These are phyloP conservation scores for Chalciporus pseudorubinellus DNA, from an alignment of 768 basidiomycete genomes.

Conservation along the genomic window DNA sequence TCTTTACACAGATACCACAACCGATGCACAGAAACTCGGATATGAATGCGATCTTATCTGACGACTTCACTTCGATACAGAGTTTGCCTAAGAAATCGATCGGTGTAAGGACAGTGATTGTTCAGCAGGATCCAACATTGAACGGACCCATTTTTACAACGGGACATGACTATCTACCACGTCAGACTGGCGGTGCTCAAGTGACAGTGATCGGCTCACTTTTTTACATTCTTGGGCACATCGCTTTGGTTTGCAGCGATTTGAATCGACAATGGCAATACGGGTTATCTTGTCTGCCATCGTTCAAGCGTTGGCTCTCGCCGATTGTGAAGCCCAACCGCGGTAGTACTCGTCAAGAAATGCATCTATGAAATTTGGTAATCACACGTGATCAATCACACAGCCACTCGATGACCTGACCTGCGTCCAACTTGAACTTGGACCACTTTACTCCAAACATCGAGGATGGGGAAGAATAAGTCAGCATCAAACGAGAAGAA, in stretches of 20 bases:
- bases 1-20: slow-evolving; percentile 99
- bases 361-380: background rate
- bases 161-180: slow-evolving; percentile 71
- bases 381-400: background rate
- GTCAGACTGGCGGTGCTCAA: slow-evolving; percentile 8
- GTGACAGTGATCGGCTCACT: slow-evolving; percentile 37
- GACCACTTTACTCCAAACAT: background rate
- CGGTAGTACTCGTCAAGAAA: background rate
- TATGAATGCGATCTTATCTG: slow-evolving; percentile 97
- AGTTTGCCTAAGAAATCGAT: slow-evolving; percentile 68
- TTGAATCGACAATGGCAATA: slow-evolving; percentile 91
- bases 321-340: slow-evolving; percentile 5
- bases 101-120: background rate
- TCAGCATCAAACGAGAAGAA: slow-evolving; percentile 23
- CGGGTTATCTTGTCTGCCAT: slow-evolving; percentile 98
- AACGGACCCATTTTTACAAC: slow-evolving; percentile 93
- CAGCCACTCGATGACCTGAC: background rate
- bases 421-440: background rate
- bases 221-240: slow-evolving; percentile 99
- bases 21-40: slow-evolving; percentile 99
- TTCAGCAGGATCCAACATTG: slow-evolving; percentile 3
- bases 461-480: slow-evolving; percentile 31
- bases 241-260: slow-evolving; percentile 94
- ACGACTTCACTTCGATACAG: slow-evolving; percentile 95
- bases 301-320: slow-evolving; percentile 4